Evolutionary conservation across 768 basidiomycete genomes (phyloP).

Genomic region (Lactarius hatsudake): DNA sequence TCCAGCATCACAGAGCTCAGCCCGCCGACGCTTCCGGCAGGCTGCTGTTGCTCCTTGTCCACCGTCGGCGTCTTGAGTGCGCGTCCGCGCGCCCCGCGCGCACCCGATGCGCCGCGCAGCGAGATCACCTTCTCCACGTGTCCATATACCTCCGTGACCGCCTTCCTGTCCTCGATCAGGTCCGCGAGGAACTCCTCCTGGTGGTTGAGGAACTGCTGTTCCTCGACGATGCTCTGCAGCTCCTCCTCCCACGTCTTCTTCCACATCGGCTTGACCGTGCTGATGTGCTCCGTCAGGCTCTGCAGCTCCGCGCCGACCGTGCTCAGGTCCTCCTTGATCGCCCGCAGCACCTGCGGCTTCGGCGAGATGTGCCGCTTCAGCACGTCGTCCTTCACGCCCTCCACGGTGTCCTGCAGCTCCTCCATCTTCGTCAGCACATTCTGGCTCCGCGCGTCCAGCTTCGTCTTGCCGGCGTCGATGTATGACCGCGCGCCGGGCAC

Average conservation of each 20-base stretch:
- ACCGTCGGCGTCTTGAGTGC: conserved; percentile 58
- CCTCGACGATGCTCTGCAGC: conserved; percentile 93
- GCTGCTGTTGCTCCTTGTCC: conserved; percentile 57
- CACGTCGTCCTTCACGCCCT: conserved; percentile 87
- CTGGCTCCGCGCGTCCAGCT: conserved; percentile 86
- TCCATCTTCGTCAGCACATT: conserved; percentile 90
- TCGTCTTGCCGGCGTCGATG: conserved; percentile 88
- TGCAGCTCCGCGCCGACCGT: conserved; percentile 65
- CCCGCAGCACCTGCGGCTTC: conserved; percentile 65
- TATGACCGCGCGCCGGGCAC: conserved; percentile 85
- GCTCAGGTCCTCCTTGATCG: conserved; percentile 69
- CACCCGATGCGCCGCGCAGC: conserved; percentile 52
- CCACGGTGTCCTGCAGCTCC: conserved; percentile 88
- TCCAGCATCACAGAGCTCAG: conserved; percentile 84
- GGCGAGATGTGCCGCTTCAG: conserved; percentile 85
- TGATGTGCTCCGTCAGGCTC: conserved; percentile 79
- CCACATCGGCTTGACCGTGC: conserved; percentile 93
- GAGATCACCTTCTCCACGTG: conserved; percentile 90
- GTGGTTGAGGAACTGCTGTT: conserved; percentile 90
- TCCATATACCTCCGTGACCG: conserved; percentile 80
- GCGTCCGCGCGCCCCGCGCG: conserved; percentile 35
- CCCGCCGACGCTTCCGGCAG: conserved; percentile 38
- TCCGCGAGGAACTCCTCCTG: conserved; percentile 91
- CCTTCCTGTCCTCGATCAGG: conserved; percentile 88
- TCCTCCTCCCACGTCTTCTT: conserved; percentile 99